Percentiles rank a stretch among this genome's conserved stretches.
phyloP scores from a whole-genome alignment of 495 filamentous ascomycete genomes.

The Pyronema domesticum region DNA sequence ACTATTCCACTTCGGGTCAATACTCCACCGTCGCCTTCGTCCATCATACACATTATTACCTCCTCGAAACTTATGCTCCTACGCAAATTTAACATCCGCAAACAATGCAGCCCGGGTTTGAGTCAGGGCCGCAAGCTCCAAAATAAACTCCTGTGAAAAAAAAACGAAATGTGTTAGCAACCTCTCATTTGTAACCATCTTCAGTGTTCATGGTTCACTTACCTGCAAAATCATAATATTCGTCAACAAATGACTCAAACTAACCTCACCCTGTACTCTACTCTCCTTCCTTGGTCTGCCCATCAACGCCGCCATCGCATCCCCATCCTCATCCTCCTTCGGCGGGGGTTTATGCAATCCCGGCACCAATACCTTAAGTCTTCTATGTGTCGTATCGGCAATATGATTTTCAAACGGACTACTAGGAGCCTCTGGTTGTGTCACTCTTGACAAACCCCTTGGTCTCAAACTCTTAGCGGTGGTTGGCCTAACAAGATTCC shows the following conservation, averaged over 20 bases:
- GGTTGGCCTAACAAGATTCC: constrained; percentile 16
- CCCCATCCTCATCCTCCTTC: constrained; percentile 14
- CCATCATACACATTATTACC: no score
- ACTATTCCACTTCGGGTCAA: no score
- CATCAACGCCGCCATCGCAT: constrained; percentile 10
- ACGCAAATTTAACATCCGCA: constrained; percentile 57
- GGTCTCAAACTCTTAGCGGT: background rate
- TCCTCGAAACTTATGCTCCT: background rate
- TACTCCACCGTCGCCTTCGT: no score
- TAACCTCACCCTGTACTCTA: constrained; percentile 31
- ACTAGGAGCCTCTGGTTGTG: constrained; percentile 16
- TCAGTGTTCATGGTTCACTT: background rate
- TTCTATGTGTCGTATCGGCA: constrained; percentile 16
- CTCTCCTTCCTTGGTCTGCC: background rate
- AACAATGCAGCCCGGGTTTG: constrained; percentile 76
- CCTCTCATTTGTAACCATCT: background rate
- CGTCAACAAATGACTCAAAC: constrained; percentile 73
- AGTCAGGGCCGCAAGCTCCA: constrained; percentile 73
- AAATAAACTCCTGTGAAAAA: constrained; percentile 52
- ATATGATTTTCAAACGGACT: constrained; percentile 14
- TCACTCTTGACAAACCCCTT: constrained; percentile 1
- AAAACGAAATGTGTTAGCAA: constrained; percentile 25
- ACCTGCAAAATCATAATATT: constrained; percentile 50
- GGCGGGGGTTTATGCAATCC: constrained; percentile 22
- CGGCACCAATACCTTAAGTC: constrained; percentile 14